Percentiles rank a stretch among this genome's conserved stretches.
phyloP scores from a whole-genome alignment of 768 basidiomycete species.

The Sistotremastrum suecicum region DNA sequence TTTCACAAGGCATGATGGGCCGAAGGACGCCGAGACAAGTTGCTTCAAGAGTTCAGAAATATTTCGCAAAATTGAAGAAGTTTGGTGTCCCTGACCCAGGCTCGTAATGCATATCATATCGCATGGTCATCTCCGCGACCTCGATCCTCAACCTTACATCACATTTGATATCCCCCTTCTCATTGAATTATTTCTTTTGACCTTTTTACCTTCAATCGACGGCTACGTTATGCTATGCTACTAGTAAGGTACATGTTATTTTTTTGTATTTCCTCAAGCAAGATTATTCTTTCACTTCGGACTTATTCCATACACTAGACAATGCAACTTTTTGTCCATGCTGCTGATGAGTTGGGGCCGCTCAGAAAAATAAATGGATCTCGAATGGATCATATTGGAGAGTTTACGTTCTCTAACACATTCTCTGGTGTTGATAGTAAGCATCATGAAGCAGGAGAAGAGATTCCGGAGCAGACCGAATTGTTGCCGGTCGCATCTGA shows the following conservation, averaged over 20 bases:
- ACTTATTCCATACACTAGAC: too few species aligned
- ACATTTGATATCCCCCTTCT: background rate
- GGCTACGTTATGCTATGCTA: too few species aligned
- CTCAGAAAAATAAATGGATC: too few species aligned
- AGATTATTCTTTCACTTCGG: too few species aligned
- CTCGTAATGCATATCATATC: background rate
- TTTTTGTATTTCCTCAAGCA: too few species aligned
- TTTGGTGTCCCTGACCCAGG: slow-evolving; percentile 32
- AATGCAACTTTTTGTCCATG: too few species aligned
- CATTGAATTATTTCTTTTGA: too few species aligned
- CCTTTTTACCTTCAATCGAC: too few species aligned
- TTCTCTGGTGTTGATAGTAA: background rate
- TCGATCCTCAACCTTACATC: background rate
- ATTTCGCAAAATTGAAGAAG: slow-evolving; percentile 70
- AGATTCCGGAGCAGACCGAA: background rate
- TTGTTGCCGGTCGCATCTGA: background rate
- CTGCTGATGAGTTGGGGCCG: too few species aligned
- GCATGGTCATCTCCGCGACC: background rate
- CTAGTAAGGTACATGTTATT: too few species aligned
- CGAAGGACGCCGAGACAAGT: slow-evolving; percentile 68
- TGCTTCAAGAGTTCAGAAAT: slow-evolving; percentile 82
- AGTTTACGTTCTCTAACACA: too few species aligned
- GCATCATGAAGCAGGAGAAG: background rate
- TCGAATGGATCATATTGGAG: too few species aligned
- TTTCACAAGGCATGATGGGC: slow-evolving; percentile 71